phyloP scores from a whole-genome alignment of 805 yeast genomes.

The Torulaspora indica region DNA sequence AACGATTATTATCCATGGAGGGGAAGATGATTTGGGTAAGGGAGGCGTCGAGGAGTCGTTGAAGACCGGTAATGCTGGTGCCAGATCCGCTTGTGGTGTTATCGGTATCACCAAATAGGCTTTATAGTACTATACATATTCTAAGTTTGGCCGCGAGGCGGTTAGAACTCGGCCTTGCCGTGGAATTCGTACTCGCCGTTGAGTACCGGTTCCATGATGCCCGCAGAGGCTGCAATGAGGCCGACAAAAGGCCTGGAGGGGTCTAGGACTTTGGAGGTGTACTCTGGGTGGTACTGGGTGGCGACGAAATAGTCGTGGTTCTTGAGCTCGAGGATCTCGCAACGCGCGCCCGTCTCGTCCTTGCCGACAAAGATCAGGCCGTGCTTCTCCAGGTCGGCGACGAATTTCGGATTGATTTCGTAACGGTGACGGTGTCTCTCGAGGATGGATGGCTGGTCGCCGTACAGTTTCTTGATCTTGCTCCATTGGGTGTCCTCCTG shows the following conservation, averaged over 20 bases:
- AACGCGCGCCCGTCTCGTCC: constrained; percentile 84
- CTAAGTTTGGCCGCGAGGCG: too few relatives aligned
- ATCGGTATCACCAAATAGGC: constrained; percentile 53
- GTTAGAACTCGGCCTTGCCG: constrained; percentile 33
- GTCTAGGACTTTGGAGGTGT: constrained; percentile 89
- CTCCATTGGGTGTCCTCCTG: constrained; percentile 61
- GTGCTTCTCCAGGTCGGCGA: constrained; percentile 60
- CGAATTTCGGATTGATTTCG: constrained; percentile 86
- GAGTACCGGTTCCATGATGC: constrained; percentile 66
- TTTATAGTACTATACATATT: constrained; percentile 5
- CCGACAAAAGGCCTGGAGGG: constrained; percentile 97
- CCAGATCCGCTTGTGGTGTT: constrained; percentile 98
- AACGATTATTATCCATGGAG: constrained; percentile 91
- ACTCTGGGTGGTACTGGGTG: constrained; percentile 98
- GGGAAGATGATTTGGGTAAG: constrained; percentile 89
- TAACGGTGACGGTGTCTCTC: constrained; percentile 99
- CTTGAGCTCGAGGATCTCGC: constrained; percentile 86
- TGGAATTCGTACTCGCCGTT: constrained; percentile 32
- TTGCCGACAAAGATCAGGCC: constrained; percentile 91
- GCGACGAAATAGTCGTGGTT: constrained; percentile 90
- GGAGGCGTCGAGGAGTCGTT: constrained; percentile 88
- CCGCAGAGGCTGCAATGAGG: constrained; percentile 88
- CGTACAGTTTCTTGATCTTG: constrained; percentile 71
- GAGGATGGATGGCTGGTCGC: constrained; percentile 57
- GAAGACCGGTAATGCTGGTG: constrained; percentile 97